Evolutionary conservation across 768 basidiomycete genomes (phyloP).

Genomic region (Lanmaoa rubissima): DNA sequence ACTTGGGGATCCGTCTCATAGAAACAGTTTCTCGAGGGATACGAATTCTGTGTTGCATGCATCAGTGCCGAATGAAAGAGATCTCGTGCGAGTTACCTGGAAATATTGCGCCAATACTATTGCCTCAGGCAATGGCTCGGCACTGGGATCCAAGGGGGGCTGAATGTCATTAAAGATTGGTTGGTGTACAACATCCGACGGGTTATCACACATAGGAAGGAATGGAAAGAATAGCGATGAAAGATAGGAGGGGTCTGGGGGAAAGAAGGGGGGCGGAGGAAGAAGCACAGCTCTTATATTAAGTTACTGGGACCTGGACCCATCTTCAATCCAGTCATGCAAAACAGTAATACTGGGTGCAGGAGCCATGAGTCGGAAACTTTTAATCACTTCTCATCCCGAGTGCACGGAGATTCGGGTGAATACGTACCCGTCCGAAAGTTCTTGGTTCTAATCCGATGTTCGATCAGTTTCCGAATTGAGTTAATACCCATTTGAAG

Average conservation of each 20-base stretch:
- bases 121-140: background rate
- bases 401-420: background rate
- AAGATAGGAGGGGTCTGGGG: background rate
- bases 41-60: background rate
- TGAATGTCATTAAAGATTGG: background rate
- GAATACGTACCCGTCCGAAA: background rate
- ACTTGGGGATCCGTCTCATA: background rate
- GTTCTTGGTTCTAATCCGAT: background rate
- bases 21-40: background rate
- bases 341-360: background rate
- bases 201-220: background rate
- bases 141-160: background rate
- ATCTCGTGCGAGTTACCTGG: background rate
- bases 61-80: background rate
- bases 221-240: background rate
- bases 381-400: background rate
- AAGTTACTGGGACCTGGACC: background rate
- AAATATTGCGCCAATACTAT: background rate
- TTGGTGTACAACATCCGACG: background rate
- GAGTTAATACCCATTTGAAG: background rate
- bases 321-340: background rate
- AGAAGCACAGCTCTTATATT: conserved; percentile 1
- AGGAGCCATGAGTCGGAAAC: background rate
- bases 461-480: background rate
- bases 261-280: background rate